These are phyloP conservation scores for Nephelium lappaceum DNA, from an alignment of 345 rosid species.

Conservation along the genomic window DNA sequence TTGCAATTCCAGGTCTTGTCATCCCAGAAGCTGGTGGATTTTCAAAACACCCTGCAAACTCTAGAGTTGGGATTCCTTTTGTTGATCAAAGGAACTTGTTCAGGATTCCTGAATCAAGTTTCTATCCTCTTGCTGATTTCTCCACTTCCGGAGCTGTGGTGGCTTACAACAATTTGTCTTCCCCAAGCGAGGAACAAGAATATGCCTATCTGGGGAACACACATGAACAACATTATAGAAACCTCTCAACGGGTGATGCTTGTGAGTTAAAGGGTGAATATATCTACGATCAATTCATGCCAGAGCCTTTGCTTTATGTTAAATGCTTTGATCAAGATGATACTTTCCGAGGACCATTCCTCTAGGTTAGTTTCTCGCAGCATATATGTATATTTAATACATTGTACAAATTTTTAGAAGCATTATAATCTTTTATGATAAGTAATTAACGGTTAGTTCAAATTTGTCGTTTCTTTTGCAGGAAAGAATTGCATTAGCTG, in stretches of 20 bases:
- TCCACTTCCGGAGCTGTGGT: neutral
- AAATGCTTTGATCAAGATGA: conserved; percentile 16
- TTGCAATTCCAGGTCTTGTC: conserved; percentile 11
- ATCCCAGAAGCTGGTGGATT: neutral
- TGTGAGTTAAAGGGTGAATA: neutral
- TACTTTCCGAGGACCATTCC: conserved; percentile 21
- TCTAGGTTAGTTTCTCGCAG: conserved; percentile 20
- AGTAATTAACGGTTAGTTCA: neutral
- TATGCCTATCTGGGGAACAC: neutral
- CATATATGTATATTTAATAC: neutral
- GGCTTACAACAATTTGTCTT: conserved; percentile 2
- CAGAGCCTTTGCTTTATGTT: conserved; percentile 14
- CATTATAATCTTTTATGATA: neutral
- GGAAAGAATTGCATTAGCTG: neutral
- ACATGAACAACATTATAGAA: conserved; percentile 9
- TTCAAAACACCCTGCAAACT: neutral
- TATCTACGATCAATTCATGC: conserved; percentile 4
- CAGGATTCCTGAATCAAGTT: conserved; percentile 15
- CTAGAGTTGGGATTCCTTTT: neutral
- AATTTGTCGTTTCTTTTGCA: neutral
- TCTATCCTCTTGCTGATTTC: neutral
- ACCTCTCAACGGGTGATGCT: neutral
- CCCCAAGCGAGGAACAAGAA: conserved; percentile 14
- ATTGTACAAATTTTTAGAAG: neutral
- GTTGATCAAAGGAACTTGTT: conserved; percentile 11